Evolutionary conservation across 2,329 filamentous ascomycete species (phyloP).

Genomic region (Talaromyces islandicus): DNA sequence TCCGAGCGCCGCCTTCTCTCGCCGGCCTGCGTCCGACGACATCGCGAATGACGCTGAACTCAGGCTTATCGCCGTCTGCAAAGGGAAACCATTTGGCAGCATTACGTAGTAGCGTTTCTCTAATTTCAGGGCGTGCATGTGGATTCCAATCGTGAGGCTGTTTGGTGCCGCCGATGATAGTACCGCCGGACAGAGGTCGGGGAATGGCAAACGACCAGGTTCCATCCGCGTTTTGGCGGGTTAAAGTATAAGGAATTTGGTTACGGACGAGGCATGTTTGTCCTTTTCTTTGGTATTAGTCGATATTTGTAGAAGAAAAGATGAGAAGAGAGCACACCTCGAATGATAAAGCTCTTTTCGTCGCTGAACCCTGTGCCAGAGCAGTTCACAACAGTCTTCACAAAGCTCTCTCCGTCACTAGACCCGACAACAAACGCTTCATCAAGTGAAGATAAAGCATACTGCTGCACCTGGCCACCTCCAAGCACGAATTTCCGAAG

Average conservation of each 20-base stretch:
- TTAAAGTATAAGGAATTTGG: slow-evolving; percentile 43
- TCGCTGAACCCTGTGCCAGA: slow-evolving; percentile 40
- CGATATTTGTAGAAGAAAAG: neutral
- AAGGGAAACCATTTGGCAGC: slow-evolving; percentile 39
- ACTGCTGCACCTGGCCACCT: slow-evolving; percentile 28
- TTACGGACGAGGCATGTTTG: slow-evolving; percentile 47
- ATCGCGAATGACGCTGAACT: slow-evolving; percentile 31
- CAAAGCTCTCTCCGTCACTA: slow-evolving; percentile 11
- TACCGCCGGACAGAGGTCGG: slow-evolving; percentile 56
- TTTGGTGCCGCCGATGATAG: slow-evolving; percentile 62
- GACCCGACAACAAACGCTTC: slow-evolving; percentile 34
- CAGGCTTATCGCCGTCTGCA: slow-evolving; percentile 18
- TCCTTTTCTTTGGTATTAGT: slow-evolving; percentile 21
- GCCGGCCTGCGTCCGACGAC: slow-evolving; percentile 42
- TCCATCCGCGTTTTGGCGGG: slow-evolving; percentile 57
- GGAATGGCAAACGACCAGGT: slow-evolving; percentile 60
- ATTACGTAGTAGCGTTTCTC: slow-evolving; percentile 42
- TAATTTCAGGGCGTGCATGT: slow-evolving; percentile 42
- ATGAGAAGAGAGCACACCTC: slow-evolving; percentile 21
- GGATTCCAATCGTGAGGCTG: slow-evolving; percentile 53
- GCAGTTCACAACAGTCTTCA: slow-evolving; percentile 40
- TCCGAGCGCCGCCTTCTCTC: slow-evolving; percentile 43
- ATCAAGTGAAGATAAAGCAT: slow-evolving; percentile 20
- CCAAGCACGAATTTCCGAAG: slow-evolving; percentile 34
- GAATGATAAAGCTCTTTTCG: slow-evolving; percentile 37